Evolutionary conservation across 257 asterid species (phyloP), one percentile per base, ranked within the genome.

Genomic region (Cordia subcordata): DNA sequence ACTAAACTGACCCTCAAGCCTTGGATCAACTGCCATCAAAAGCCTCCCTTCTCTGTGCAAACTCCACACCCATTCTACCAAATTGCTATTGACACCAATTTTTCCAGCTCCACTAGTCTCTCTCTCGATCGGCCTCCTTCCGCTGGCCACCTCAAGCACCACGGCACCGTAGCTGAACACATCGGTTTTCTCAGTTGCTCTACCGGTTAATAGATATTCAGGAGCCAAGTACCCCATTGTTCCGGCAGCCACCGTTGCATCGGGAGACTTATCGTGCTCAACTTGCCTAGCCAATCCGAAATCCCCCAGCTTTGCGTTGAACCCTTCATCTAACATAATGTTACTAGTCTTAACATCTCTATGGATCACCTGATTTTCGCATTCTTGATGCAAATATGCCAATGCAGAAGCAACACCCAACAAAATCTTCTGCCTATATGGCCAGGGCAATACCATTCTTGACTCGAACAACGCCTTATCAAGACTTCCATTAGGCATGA

Each of bases 151-250:
- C 78, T 88, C 96, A 0, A 87, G 76, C 60, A 87, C 89, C 61
- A 87, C 94, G 1, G 89, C 89, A 1, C 96, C 96, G 4, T 69
- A 88, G 77, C 96, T 82, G 58, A 82, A 88, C 11, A 87, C 87
- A 16, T 87, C 96, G 0, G 89, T 87, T 64, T 82, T 87, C 27
- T 87, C 96, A 0, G 87, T 71, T n/a, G 96, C 96, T 8, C 89
- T 59, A 1, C 96, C 96, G 0, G 89, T 85, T 51, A 82, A 57
- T 71, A 88, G 68, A 60, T 88, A 88, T 63, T 88, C 96, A 0
- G 96, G 96, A 14, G 96, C 96, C 42, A 88, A 66, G 57, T 88
- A 88, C 2, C 96, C 96, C 96, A 88, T 88, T 40, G 96, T 88
- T 3, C 94, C 96, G 0, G 96, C 96, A 4, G 96, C 94, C 47